Conservation (phyloP, 2,329 filamentous ascomycete species). For the Scedosporium apiospermum region DNA sequence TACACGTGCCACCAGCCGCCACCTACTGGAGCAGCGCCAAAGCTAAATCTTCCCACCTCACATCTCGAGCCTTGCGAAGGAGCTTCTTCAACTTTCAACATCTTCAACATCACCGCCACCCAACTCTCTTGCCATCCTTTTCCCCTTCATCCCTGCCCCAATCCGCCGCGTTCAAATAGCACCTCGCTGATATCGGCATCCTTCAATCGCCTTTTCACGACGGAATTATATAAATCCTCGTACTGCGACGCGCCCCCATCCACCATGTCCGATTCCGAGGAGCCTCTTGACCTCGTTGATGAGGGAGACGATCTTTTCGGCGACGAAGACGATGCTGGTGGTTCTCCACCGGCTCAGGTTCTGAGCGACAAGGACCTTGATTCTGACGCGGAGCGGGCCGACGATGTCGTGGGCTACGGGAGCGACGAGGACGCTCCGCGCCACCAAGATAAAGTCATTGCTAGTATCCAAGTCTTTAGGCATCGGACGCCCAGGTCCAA, state of each 20-base stretch:
- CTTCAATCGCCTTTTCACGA: not conserved
- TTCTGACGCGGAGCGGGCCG: constrained; percentile 24
- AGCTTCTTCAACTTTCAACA: too few relatives aligned
- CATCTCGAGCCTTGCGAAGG: too few relatives aligned
- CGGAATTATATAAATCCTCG: not conserved
- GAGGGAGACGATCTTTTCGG: constrained; percentile 55
- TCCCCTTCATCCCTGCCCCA: too few relatives aligned
- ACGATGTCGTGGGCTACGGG: constrained; percentile 8
- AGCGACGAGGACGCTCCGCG: constrained; percentile 14
- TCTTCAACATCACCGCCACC: too few relatives aligned
- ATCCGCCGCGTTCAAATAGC: too few relatives aligned
- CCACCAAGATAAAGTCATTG: constrained; percentile 43
- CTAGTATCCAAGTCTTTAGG: constrained; percentile 56
- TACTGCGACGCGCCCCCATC: not conserved
- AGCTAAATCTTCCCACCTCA: too few relatives aligned
- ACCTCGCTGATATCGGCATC: not conserved
- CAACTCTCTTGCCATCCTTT: too few relatives aligned
- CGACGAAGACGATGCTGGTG: constrained; percentile 47
- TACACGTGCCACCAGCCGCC: too few relatives aligned
- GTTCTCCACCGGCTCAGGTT: constrained; percentile 51
- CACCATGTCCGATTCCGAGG: constrained; percentile 48
- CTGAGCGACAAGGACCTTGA: constrained; percentile 53
- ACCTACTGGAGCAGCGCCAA: too few relatives aligned
- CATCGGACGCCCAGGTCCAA: constrained; percentile 62
- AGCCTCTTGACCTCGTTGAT: constrained; percentile 41